Base-by-base conservation (phyloP, 306 rosid genomes). In the Citrullus colocynthis region DNA sequence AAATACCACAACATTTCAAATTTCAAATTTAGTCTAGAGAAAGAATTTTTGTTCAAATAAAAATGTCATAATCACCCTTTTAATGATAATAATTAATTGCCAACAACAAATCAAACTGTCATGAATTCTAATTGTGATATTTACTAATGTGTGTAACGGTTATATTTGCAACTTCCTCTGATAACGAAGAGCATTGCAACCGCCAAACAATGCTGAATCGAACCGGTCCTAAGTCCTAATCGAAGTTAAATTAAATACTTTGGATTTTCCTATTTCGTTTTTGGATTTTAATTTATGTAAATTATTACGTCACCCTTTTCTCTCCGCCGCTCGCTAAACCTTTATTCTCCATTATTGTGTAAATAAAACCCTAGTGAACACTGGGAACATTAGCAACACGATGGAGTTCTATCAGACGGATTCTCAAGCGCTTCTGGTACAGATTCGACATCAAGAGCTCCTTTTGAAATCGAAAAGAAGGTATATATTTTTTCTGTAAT, bases 381-480 rank as follows among this genome's bases (percentile, higher is more conserved):
- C 18, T 49, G n/a, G 18, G 6, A 54, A 54, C 58, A 0, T 54
- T 54, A 3, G 59, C 76, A 13, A 28, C 9, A 7, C 16, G 30
- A 48, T 81, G 88, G 76, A 67, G 55, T 89, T 84, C 65, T 59
- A 34, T 70, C 84, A 32, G 63, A 71, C 90, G 17, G 91, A 93
- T 49, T 81, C 82, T 18, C 56, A 20, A 7, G 80, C 87, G 1
- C 39, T 89, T 54, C 72, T 75, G 55, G 73, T 78, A 2, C 82
- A 78, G 42, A 70, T 87, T 52, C 91, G 89, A 58, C 85, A 74
- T 44, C 81, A 85, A 62, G 85, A 88, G 73, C 88, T 84, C 77
- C 85, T 77, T 62, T 78, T 79, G 72, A 86, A 83, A 57, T 89
- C 83, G 34, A 93, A 89, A 85, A 84, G 84, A 65, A 91, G 90